These are phyloP conservation scores for Teunomyces pallodes DNA, from an alignment of 805 yeast genomes.

Conservation along the genomic window DNA sequence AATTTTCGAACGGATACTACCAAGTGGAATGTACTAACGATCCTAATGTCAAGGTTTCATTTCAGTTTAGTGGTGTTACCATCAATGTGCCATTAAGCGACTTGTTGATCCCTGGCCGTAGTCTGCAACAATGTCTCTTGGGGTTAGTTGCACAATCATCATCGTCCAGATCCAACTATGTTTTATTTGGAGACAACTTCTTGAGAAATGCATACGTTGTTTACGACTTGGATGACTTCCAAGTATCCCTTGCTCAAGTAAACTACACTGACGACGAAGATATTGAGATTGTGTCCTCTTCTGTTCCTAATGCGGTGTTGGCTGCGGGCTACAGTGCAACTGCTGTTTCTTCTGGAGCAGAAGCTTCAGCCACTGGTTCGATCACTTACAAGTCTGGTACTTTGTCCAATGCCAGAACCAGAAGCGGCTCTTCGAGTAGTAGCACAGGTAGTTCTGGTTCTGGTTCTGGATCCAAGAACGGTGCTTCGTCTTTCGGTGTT, in stretches of 20 bases:
- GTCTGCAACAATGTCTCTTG: slow-evolving; percentile 13
- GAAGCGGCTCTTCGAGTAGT: not conserved
- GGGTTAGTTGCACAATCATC: slow-evolving; percentile 14
- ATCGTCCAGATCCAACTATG: slow-evolving; percentile 8
- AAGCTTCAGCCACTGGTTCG: not conserved
- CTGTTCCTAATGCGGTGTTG: slow-evolving; percentile 50
- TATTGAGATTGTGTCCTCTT: slow-evolving; percentile 43
- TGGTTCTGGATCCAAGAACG: not conserved
- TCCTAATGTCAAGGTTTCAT: slow-evolving; percentile 29
- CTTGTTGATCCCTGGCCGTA: slow-evolving; percentile 19
- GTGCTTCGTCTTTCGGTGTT: not conserved
- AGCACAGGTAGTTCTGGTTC: not conserved
- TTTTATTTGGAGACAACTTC: slow-evolving; percentile 64
- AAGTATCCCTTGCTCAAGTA: slow-evolving; percentile 47
- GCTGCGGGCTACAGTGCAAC: slow-evolving; percentile 49
- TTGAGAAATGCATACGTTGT: slow-evolving; percentile 64
- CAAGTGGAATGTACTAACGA: slow-evolving; percentile 39
- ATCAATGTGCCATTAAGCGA: slow-evolving; percentile 48
- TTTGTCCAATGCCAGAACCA: not conserved
- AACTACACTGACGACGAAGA: slow-evolving; percentile 30
- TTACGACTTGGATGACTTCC: slow-evolving; percentile 56
- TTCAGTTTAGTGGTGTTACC: slow-evolving; percentile 57
- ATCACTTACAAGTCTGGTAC: not conserved
- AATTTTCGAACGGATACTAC: slow-evolving; percentile 48
- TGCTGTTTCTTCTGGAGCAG: not conserved